phyloP scores from a whole-genome alignment of 768 basidiomycete genomes.

The Mycena pura region DNA sequence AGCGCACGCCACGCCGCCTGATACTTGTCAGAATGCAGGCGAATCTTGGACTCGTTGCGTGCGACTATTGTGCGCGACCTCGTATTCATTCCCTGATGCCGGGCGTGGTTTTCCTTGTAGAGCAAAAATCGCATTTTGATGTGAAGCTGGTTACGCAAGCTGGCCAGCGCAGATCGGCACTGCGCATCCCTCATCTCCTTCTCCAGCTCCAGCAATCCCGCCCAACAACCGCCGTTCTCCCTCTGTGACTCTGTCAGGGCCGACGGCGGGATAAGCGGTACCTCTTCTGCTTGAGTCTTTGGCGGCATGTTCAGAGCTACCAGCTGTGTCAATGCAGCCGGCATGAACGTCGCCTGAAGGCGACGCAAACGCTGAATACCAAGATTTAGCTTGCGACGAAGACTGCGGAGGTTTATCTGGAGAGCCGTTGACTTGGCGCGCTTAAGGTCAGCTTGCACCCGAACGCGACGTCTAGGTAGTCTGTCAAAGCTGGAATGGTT shows the following conservation, averaged over 20 bases:
- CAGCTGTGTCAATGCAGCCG: no score
- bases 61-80: neutral
- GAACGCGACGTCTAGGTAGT: no score
- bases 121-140: slow-evolving; percentile 29
- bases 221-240: neutral
- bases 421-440: no score
- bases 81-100: slow-evolving; percentile 17
- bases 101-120: slow-evolving; percentile 10
- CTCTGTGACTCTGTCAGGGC: slow-evolving; percentile 4
- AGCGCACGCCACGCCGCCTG: slow-evolving; percentile 11
- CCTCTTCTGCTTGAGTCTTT: no score
- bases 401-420: no score
- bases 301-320: no score
- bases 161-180: slow-evolving; percentile 26
- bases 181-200: slow-evolving; percentile 28
- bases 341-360: no score
- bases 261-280: slow-evolving; percentile 25
- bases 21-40: slow-evolving; percentile 18
- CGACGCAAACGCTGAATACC: no score
- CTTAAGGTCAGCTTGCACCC: no score
- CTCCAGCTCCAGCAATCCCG: slow-evolving; percentile 24
- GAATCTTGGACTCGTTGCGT: slow-evolving; percentile 14
- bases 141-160: slow-evolving; percentile 26
- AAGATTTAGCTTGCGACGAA: no score
- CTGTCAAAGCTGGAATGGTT: no score